Base-by-base conservation (phyloP, 768 basidiomycete genomes). In the Leccinum subtestaceum region DNA sequence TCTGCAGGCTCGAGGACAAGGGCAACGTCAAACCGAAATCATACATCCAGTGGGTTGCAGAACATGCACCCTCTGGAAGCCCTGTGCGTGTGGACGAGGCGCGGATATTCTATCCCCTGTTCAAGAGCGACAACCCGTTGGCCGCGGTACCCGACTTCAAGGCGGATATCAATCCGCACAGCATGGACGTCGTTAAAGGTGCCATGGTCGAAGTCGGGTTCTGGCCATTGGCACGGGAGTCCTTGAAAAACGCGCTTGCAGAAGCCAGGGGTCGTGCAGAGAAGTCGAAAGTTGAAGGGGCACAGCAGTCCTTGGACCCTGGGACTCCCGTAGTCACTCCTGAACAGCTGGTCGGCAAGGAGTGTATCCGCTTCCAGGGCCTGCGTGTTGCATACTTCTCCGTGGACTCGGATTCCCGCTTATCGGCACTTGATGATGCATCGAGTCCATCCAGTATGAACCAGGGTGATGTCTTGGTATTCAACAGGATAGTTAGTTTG, bases 1-100 rank as follows among this genome's bases (percentile, higher is more conserved):
- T 89, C 52, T 92, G 89, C 72, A 81, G 79, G 54, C 75, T 94
- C 32, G 95, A 98, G 72, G 84, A 92, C 59, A 81, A 80, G 40
- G 84, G 82, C 10, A 67, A 77, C 15, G 85, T 83, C 73, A 98
- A 96, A 73, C 90, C 92, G 12, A 98, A 96, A 70, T 86, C 93
- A 31, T 98, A 86, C 74, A 93, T 98, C 66, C 96, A 98, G 69
- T 99, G 96, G 96, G 93, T 99, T 13, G 93, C 91, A 25, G 88
- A 92, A 69, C 90, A 95, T 70, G 74, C 79, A 7, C 75, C 84
- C 21, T 87, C 89, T 1, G 85, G 87, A 7, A 92, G 89, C 64
- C 93, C 95, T 15, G 89, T 98, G 56, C 76, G 75, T 50, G 80
- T 98, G 63, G 88, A 93, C 71, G 95, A 99, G 75, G 91, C 89